phyloP scores from a whole-genome alignment of 495 filamentous ascomycete genomes.

The Xylaria intraflava region DNA sequence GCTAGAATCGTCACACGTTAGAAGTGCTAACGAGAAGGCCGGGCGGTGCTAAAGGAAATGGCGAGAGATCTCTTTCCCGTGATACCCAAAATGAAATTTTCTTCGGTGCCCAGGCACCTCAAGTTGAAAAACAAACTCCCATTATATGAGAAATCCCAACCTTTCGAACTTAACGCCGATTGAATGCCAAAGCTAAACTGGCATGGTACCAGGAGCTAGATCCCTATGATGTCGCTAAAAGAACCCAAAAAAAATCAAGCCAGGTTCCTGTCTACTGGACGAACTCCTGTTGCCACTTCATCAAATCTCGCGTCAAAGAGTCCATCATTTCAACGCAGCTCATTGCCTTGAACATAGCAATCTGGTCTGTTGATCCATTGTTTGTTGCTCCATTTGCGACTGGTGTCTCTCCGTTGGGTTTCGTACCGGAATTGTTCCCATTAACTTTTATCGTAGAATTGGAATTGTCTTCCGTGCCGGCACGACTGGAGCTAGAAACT shows the following conservation, averaged over 20 bases:
- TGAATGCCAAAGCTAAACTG: slow-evolving; percentile 6
- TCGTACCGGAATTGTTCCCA: slow-evolving; percentile 12
- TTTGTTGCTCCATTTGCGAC: slow-evolving; percentile 5
- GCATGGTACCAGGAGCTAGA: slow-evolving; percentile 8
- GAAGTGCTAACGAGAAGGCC: neutral
- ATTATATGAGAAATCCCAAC: slow-evolving; percentile 3
- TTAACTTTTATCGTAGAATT: slow-evolving; percentile 27
- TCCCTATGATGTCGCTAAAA: slow-evolving; percentile 2
- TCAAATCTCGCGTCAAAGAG: slow-evolving; percentile 61
- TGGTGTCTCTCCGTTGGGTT: slow-evolving; percentile 14
- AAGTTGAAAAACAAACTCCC: neutral
- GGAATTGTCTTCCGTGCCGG: slow-evolving; percentile 8
- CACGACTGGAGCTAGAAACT: slow-evolving; percentile 8
- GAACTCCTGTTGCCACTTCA: slow-evolving; percentile 70
- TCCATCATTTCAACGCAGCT: slow-evolving; percentile 79
- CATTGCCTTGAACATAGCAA: slow-evolving; percentile 56
- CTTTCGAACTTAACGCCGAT: slow-evolving; percentile 7
- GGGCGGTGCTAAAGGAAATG: neutral
- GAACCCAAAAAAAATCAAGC: neutral
- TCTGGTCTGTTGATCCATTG: slow-evolving; percentile 19
- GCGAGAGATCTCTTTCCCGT: neutral
- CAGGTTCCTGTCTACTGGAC: slow-evolving; percentile 14
- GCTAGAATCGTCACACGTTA: neutral
- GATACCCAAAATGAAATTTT: neutral
- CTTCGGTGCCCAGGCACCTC: neutral